Base-by-base conservation (phyloP, 2,329 filamentous ascomycete species). In the Aspergillus fischeri region DNA sequence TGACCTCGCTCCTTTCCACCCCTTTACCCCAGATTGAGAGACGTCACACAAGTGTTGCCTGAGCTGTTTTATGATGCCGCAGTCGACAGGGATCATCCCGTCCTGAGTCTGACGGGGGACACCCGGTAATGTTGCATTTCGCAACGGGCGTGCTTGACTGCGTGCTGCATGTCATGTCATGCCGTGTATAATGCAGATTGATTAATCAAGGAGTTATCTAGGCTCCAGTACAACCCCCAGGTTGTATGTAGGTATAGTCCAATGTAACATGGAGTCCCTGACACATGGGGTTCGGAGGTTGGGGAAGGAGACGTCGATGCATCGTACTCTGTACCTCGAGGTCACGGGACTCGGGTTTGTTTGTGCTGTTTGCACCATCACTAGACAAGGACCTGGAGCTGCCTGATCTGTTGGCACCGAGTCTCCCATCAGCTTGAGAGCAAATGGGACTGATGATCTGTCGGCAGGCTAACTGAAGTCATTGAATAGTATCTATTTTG, bases 31-130 rank as follows among this genome's bases (percentile, higher is more conserved):
- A 61, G 61, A 62, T 60, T 55, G 56, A 52, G 47, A 49, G 54
- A 50, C 14, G 62, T 64, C 9, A 45, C 41, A 63, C 62, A 63
- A n/a, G 60, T 58, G 57, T 53, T 56, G 32, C 55, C 55, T 27
- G 53, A 38, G 49, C 28, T 58, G 60, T 63, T 63, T 64, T 60
- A 61, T 55, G 52, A 63, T 61, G 53, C 62, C 60, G 60, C 49
- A 49, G 52, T 21, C 44, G 32, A 57, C 58, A 59, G 41, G 62
- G 60, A 54, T 57, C 8, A 55, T 52, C 58, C 56, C 48, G 53
- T 24, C 20, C 44, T 35, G 48, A 51, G 24, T 42, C 35, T 44
- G 44, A 54, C 49, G 47, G 49, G 52, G 42, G 11, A 47, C 47
- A 54, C 51, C 52, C 52, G 60, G 44, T 14, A 47, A 47, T 24